A percentile compares a stretch with the other conserved stretches of the same genome.
Evolutionary conservation across 805 yeast species (phyloP).

Genomic region (Kazachstania viticola): DNA sequence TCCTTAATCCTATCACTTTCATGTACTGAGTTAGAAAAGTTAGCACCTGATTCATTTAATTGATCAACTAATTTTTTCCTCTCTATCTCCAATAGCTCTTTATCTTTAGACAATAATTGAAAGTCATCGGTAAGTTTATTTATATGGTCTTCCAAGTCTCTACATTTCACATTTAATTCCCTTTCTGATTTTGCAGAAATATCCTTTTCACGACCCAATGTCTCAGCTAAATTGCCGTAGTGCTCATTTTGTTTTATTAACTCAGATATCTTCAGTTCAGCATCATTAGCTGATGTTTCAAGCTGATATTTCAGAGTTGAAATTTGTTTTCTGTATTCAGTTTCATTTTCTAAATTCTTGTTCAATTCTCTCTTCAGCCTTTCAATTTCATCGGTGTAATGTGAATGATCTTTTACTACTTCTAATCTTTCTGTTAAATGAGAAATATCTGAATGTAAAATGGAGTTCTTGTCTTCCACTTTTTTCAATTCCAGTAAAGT

Average conservation of each 20-base stretch:
- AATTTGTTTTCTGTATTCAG: constrained; percentile 51
- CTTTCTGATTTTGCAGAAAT: constrained; percentile 31
- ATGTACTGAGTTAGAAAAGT: constrained; percentile 10
- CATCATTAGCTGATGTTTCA: constrained; percentile 39
- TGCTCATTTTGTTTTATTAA: constrained; percentile 33
- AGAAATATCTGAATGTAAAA: constrained; percentile 44
- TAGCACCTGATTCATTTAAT: constrained; percentile 3
- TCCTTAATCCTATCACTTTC: constrained; percentile 15
- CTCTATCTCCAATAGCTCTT: constrained; percentile 47
- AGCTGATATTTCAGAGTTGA: constrained; percentile 50
- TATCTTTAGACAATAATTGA: constrained; percentile 28
- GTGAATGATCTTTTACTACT: constrained; percentile 32
- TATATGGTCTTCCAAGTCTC: constrained; percentile 44
- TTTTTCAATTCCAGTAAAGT: constrained; percentile 42
- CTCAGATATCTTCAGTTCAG: constrained; percentile 28
- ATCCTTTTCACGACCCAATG: constrained; percentile 35
- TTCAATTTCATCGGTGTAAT: constrained; percentile 40
- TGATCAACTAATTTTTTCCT: constrained; percentile 32
- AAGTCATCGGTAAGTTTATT: constrained; percentile 39
- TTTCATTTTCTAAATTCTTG: constrained; percentile 49
- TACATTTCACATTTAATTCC: constrained; percentile 43
- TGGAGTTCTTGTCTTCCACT: constrained; percentile 35
- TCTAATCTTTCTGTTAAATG: constrained; percentile 39
- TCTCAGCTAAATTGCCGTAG: constrained; percentile 30
- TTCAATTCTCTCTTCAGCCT: constrained; percentile 42